A percentile compares a stretch with the other conserved stretches of the same genome.
Evolutionary conservation across 2,329 filamentous ascomycete species (phyloP).

Genomic region (Fusarium kyushuense): DNA sequence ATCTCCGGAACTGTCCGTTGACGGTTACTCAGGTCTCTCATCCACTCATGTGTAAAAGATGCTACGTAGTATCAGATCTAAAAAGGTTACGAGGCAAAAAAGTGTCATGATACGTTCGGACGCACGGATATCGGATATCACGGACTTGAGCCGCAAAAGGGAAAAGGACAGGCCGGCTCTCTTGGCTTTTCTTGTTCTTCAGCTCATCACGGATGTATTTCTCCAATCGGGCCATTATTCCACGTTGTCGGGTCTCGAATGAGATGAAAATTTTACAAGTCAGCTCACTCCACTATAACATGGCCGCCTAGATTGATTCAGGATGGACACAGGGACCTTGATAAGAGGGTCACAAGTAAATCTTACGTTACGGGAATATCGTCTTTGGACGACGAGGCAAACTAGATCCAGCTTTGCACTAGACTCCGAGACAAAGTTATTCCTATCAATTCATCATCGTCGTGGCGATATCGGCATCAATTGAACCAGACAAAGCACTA

Average conservation of each 20-base stretch:
- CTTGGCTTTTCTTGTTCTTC: not conserved
- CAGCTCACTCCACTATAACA: not conserved
- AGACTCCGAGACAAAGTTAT: not conserved
- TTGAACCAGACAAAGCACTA: not conserved
- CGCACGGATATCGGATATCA: slow-evolving; percentile 25
- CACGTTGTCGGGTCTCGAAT: slow-evolving; percentile 15
- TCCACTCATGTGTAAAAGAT: not conserved
- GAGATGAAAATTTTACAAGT: not conserved
- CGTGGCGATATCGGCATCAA: slow-evolving; percentile 1
- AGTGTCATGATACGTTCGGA: not conserved
- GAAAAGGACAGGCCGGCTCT: slow-evolving; percentile 4
- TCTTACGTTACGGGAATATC: slow-evolving; percentile 5
- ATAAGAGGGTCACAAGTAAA: not conserved
- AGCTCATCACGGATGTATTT: slow-evolving; percentile 4
- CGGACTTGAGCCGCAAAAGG: slow-evolving; percentile 18
- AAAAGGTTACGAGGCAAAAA: not conserved
- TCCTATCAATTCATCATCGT: not conserved
- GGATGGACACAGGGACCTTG: too few relatives aligned
- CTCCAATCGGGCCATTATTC: slow-evolving; percentile 9
- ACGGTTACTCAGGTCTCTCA: not conserved
- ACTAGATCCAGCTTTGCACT: not conserved
- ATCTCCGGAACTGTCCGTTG: slow-evolving; percentile 9
- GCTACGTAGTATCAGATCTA: not conserved
- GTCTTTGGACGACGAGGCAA: not conserved
- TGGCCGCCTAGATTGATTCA: too few relatives aligned